These are phyloP conservation scores for Globisporangium middletonii DNA, from an alignment of 352 stramenopile genomes.

Conservation along the genomic window DNA sequence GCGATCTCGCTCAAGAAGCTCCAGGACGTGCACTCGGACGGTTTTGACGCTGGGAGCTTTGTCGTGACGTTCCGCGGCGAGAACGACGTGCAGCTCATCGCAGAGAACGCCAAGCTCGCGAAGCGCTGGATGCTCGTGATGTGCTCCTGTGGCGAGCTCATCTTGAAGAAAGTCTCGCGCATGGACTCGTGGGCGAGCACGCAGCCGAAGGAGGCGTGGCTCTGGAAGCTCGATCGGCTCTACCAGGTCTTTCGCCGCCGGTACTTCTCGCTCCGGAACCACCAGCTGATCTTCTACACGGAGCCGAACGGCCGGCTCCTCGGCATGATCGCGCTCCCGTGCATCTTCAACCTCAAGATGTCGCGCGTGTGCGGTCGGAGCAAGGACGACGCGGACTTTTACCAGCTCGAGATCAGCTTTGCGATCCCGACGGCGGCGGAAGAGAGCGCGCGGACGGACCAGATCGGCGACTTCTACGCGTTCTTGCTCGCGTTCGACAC, in stretches of 20 bases:
- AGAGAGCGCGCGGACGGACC: slow-evolving; percentile 48
- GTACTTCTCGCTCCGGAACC: slow-evolving; percentile 80
- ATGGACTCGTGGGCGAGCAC: slow-evolving; percentile 71
- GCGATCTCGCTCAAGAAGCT: slow-evolving; percentile 76
- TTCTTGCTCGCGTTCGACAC: slow-evolving; percentile 77
- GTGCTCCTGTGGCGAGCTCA: slow-evolving; percentile 76
- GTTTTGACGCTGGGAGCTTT: slow-evolving; percentile 64
- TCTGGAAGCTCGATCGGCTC: slow-evolving; percentile 84
- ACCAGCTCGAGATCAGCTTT: slow-evolving; percentile 82
- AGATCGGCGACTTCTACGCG: slow-evolving; percentile 76
- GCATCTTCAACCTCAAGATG: slow-evolving; percentile 77
- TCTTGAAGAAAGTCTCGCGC: slow-evolving; percentile 63
- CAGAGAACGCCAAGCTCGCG: slow-evolving; percentile 54
- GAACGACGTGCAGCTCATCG: slow-evolving; percentile 65
- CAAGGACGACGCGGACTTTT: slow-evolving; percentile 70
- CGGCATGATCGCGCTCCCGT: slow-evolving; percentile 72
- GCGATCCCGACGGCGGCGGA: slow-evolving; percentile 55
- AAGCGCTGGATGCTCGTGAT: slow-evolving; percentile 88
- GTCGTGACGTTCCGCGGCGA: slow-evolving; percentile 69
- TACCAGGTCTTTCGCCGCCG: slow-evolving; percentile 82
- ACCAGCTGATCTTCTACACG: slow-evolving; percentile 78
- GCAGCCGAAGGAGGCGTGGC: slow-evolving; percentile 76
- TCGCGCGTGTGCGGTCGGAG: slow-evolving; percentile 69
- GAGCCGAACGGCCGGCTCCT: slow-evolving; percentile 59
- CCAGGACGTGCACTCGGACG: slow-evolving; percentile 73